Conservation (phyloP, 306 rosid species). For the Lupinus albus region DNA sequence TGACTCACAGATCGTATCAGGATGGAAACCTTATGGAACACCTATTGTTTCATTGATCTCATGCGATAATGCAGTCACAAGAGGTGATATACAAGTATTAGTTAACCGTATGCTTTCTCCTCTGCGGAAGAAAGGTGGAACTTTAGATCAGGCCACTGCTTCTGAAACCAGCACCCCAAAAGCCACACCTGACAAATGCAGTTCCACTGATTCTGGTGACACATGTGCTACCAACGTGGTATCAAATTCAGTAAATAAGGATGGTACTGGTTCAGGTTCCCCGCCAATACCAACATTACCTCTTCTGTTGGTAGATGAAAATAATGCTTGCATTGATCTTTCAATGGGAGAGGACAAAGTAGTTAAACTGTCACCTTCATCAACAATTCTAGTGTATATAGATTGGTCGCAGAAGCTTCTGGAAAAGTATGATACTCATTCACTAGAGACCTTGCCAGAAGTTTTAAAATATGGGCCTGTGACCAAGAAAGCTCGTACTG, state of each 20-base stretch:
- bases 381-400: constrained; percentile 62
- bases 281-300: constrained; percentile 55
- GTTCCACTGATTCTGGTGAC: constrained; percentile 43
- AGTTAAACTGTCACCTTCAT: constrained; percentile 56
- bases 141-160: constrained; percentile 46
- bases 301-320: constrained; percentile 79
- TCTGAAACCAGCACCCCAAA: constrained; percentile 55
- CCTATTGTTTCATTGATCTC: constrained; percentile 77
- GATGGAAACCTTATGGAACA: constrained; percentile 84
- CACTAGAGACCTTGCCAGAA: constrained; percentile 79
- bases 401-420: constrained; percentile 86
- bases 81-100: constrained; percentile 67
- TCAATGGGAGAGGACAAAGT: constrained; percentile 77
- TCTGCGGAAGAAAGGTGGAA: constrained; percentile 61
- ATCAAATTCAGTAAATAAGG: constrained; percentile 56
- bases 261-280: constrained; percentile 51
- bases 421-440: constrained; percentile 67
- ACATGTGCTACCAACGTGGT: constrained; percentile 43
- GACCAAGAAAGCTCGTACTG: constrained; percentile 87
- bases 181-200: constrained; percentile 46
- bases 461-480: constrained; percentile 84
- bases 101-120: constrained; percentile 74
- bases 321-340: constrained; percentile 72
- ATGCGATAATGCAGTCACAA: constrained; percentile 64
- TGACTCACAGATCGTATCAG: constrained; percentile 64